phyloP scores from a whole-genome alignment of 495 filamentous ascomycete genomes.

The Pseudomonodictys pantanalensis region DNA sequence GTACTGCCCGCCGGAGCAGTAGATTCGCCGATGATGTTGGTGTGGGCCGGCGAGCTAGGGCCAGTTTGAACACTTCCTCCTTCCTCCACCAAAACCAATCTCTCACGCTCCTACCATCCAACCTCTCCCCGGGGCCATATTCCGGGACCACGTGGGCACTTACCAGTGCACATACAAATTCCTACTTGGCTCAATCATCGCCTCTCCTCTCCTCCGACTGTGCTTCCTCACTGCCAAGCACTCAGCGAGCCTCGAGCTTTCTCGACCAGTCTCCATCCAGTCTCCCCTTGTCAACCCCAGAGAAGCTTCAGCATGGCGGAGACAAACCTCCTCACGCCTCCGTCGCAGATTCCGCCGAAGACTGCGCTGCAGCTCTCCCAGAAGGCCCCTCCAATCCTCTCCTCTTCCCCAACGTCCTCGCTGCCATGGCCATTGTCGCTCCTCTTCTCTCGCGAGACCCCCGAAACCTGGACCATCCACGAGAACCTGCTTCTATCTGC shows the following conservation, averaged over 20 bases:
- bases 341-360: slow-evolving; percentile 41
- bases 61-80: no score
- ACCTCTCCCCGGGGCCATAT: no score
- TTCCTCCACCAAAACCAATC: no score
- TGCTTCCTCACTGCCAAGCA: no score
- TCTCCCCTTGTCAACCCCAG: background rate
- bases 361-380: slow-evolving; percentile 70
- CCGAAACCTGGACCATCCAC: slow-evolving; percentile 74
- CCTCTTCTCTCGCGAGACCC: slow-evolving; percentile 59
- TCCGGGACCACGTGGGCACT: no score
- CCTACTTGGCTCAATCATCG: no score
- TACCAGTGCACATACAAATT: no score
- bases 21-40: background rate
- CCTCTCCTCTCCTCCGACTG: no score
- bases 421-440: slow-evolving; percentile 50
- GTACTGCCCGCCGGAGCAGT: background rate
- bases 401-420: slow-evolving; percentile 48
- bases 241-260: no score
- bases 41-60: background rate
- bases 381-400: slow-evolving; percentile 68
- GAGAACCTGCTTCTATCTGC: slow-evolving; percentile 84
- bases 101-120: no score
- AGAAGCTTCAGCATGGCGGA: slow-evolving; percentile 29
- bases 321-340: slow-evolving; percentile 38
- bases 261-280: no score